Percentiles rank a stretch among this genome's conserved stretches.
These are phyloP conservation scores for Xylariaceae sp. DNA, from an alignment of 2,329 filamentous ascomycete genomes.

Conservation along the genomic window DNA sequence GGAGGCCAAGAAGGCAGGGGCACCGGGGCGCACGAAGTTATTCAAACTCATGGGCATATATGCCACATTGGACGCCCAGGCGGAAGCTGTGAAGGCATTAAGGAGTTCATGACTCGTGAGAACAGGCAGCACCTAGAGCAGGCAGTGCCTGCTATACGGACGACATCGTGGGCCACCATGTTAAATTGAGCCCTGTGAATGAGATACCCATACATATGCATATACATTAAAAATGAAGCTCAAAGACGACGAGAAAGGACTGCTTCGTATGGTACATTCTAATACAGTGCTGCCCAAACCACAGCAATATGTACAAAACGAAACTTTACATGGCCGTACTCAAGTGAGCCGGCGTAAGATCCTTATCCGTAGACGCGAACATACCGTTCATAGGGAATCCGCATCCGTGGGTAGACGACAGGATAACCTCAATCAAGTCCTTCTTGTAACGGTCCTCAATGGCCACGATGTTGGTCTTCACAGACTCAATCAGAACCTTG, in stretches of 20 bases:
- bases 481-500: slow-evolving; percentile 64
- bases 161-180: not conserved
- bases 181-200: not conserved
- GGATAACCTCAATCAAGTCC: slow-evolving; percentile 67
- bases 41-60: slow-evolving; percentile 52
- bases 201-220: slow-evolving; percentile 7
- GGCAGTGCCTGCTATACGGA: not conserved
- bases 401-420: slow-evolving; percentile 82
- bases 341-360: slow-evolving; percentile 48
- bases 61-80: slow-evolving; percentile 46
- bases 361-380: slow-evolving; percentile 59
- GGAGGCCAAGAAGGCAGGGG: slow-evolving; percentile 40
- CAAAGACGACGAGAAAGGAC: not conserved
- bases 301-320: slow-evolving; percentile 15
- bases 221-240: not conserved
- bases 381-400: slow-evolving; percentile 82
- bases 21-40: slow-evolving; percentile 40
- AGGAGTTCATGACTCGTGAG: slow-evolving; percentile 31
- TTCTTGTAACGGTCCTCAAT: slow-evolving; percentile 63
- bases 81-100: slow-evolving; percentile 47
- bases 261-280: slow-evolving; percentile 20
- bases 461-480: slow-evolving; percentile 71
- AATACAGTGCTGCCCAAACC: slow-evolving; percentile 16
- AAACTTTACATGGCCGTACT: slow-evolving; percentile 49
- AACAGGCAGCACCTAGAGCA: not conserved